These are phyloP conservation scores for Tulasnella sp. DNA, from an alignment of 768 basidiomycete species.

Conservation along the genomic window DNA sequence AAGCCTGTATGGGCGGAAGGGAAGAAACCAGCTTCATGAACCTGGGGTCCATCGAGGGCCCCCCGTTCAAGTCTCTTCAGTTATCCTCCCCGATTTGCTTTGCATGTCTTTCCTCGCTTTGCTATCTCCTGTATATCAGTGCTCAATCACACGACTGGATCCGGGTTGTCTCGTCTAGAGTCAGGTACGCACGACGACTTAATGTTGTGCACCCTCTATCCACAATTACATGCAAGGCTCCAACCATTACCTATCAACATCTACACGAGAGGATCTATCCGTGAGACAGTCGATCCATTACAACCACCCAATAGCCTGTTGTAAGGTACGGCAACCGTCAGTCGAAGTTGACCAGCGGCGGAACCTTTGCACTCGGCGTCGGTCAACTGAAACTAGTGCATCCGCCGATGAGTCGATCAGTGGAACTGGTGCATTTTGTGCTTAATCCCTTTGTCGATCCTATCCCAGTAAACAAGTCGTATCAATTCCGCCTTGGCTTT, in stretches of 20 bases:
- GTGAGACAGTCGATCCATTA: not conserved
- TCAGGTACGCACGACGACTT: not conserved
- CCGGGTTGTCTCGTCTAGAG: not conserved
- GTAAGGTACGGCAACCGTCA: not conserved
- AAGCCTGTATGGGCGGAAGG: conserved; percentile 23
- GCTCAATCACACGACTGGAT: not conserved
- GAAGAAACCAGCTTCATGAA: conserved; percentile 4
- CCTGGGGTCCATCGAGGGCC: not conserved
- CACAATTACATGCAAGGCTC: not conserved
- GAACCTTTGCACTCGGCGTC: not conserved
- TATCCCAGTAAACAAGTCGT: conserved; percentile 67
- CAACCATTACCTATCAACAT: not conserved
- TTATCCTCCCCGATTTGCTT: not conserved
- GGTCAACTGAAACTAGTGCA: not conserved
- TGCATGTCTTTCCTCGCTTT: not conserved
- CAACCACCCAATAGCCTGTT: not conserved
- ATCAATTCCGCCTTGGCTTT: conserved; percentile 58
- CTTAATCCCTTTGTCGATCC: conserved; percentile 54
- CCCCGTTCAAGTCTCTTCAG: not conserved
- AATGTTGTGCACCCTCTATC: not conserved
- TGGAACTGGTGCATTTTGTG: conserved; percentile 22
- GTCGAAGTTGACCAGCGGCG: not conserved
- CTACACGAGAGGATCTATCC: not conserved
- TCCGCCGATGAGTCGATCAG: not conserved
- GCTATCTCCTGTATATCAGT: not conserved